Conservation (phyloP, 257 asterid genomes). For the Solanum pennellii region DNA sequence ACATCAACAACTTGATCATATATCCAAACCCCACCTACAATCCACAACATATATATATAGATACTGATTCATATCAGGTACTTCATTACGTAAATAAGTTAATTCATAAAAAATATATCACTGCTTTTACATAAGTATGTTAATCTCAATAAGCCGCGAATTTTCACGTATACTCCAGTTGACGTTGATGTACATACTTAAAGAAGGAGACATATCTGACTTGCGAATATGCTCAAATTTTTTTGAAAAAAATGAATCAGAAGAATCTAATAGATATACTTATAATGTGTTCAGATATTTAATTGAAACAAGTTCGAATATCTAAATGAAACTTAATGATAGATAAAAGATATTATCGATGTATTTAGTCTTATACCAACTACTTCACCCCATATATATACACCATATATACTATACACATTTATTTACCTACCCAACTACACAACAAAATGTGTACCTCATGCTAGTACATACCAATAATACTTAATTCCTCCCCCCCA, state of each 20-base stretch:
- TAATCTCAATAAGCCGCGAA: not conserved
- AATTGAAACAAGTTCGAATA: not conserved
- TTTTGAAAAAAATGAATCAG: not conserved
- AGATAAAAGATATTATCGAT: not conserved
- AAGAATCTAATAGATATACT: not conserved
- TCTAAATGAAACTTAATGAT: not conserved
- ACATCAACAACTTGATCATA: slow-evolving; percentile 34
- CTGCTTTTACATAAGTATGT: not conserved
- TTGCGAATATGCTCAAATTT: not conserved
- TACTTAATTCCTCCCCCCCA: not conserved
- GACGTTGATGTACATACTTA: too few relatives aligned
- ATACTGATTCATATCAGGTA: not conserved
- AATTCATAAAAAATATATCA: not conserved
- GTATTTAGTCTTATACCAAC: not conserved
- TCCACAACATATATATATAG: slow-evolving; percentile 13
- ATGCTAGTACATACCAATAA: not conserved
- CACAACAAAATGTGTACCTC: not conserved
- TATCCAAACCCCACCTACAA: slow-evolving; percentile 19
- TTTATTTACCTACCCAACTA: not conserved
- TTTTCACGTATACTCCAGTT: not conserved
- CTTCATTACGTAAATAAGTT: not conserved
- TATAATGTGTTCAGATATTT: not conserved
- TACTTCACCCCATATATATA: slow-evolving; percentile 13
- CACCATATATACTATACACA: not conserved
- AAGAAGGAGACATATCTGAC: too few relatives aligned